Evolutionary conservation across 2,329 filamentous ascomycete genomes (phyloP).

Genomic region (Stachybotrys chartarum): DNA sequence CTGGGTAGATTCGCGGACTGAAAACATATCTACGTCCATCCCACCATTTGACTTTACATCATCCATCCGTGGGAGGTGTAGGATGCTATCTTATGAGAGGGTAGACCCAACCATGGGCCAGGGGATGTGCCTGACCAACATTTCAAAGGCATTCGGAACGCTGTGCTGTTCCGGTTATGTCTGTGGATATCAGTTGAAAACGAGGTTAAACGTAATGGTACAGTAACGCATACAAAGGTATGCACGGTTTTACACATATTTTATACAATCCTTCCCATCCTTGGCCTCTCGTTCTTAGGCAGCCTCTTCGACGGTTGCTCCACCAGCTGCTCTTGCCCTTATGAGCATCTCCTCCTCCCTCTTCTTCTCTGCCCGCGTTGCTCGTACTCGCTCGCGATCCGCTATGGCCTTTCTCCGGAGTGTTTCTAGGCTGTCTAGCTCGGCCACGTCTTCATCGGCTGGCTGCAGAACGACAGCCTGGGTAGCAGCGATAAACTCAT

Average conservation of each 20-base stretch:
- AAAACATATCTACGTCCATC: background rate
- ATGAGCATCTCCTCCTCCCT: slow-evolving; percentile 49
- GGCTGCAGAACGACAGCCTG: slow-evolving; percentile 50
- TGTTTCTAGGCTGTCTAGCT: slow-evolving; percentile 52
- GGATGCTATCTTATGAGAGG: too few species aligned
- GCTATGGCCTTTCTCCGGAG: slow-evolving; percentile 40
- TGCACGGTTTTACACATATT: slow-evolving; percentile 18
- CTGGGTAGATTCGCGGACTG: background rate
- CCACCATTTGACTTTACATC: too few species aligned
- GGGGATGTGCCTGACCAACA: too few species aligned
- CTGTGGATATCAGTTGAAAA: background rate
- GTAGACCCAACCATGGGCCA: too few species aligned
- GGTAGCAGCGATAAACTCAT: slow-evolving; percentile 54
- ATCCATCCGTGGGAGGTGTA: too few species aligned
- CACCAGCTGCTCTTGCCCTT: slow-evolving; percentile 30
- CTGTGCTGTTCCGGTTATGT: background rate
- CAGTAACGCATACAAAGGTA: slow-evolving; percentile 15
- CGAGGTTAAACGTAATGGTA: slow-evolving; percentile 4
- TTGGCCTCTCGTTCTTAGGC: slow-evolving; percentile 15
- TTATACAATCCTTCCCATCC: slow-evolving; percentile 16
- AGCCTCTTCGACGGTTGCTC: slow-evolving; percentile 20
- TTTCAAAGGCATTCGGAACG: too few species aligned
- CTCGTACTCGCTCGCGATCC: slow-evolving; percentile 47
- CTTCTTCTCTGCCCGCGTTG: slow-evolving; percentile 49
- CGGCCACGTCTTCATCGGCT: slow-evolving; percentile 50